These are phyloP conservation scores for Monascus ruber DNA, from an alignment of 2,329 filamentous ascomycete species.

Conservation along the genomic window DNA sequence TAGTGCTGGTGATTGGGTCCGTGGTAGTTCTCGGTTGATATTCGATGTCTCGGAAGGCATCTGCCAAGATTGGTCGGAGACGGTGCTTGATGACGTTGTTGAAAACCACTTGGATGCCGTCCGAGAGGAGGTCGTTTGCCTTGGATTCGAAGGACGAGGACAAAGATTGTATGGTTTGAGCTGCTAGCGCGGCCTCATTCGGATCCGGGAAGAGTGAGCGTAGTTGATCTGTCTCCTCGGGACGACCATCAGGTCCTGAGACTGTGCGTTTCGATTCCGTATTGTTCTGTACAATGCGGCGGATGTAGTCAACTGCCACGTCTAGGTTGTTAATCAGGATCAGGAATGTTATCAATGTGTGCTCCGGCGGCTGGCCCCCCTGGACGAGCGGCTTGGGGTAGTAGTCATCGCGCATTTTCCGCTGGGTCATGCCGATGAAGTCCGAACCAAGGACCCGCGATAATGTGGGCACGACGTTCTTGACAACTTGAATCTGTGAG, in stretches of 20 bases:
- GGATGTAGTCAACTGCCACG: slow-evolving; percentile 79
- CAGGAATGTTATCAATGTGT: slow-evolving; percentile 78
- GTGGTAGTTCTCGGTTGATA: slow-evolving; percentile 57
- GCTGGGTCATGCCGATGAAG: slow-evolving; percentile 93
- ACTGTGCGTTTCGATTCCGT: slow-evolving; percentile 32
- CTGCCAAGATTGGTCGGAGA: slow-evolving; percentile 69
- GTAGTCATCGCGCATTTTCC: slow-evolving; percentile 93
- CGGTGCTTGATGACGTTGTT: slow-evolving; percentile 77
- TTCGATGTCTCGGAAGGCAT: slow-evolving; percentile 85
- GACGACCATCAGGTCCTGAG: slow-evolving; percentile 6
- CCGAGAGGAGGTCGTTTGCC: slow-evolving; percentile 66
- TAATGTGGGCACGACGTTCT: slow-evolving; percentile 65
- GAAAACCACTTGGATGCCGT: slow-evolving; percentile 77
- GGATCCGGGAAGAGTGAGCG: slow-evolving; percentile 67
- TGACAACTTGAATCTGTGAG: slow-evolving; percentile 66
- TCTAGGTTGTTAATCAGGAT: slow-evolving; percentile 94
- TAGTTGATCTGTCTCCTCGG: slow-evolving; percentile 29
- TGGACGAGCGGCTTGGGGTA: slow-evolving; percentile 72
- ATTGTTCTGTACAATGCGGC: slow-evolving; percentile 66
- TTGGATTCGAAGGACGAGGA: slow-evolving; percentile 64
- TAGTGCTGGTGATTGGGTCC: slow-evolving; percentile 15
- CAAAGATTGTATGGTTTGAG: slow-evolving; percentile 56
- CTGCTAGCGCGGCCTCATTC: slow-evolving; percentile 60
- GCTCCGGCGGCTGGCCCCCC: slow-evolving; percentile 74
- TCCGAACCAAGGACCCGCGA: slow-evolving; percentile 73